Base-by-base conservation (phyloP, 345 rosid genomes). In the Pugionium cornutum region DNA sequence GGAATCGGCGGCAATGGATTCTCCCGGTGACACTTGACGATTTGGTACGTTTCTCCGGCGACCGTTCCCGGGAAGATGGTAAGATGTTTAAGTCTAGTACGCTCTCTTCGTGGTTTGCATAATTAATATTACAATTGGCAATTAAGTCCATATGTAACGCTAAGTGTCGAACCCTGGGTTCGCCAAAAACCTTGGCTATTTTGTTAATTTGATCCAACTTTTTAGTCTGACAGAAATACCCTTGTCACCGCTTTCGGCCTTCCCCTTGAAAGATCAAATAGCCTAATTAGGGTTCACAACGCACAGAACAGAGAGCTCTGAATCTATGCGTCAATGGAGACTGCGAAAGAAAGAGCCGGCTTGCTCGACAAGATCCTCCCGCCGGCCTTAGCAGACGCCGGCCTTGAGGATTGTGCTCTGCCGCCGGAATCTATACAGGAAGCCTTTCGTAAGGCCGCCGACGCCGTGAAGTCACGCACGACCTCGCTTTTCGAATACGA, bases 331-430 rank as follows among this genome's bases (percentile, higher is more conserved):
- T 28, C 65, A 8, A 80, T 80, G 83, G 81, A 80, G 60, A 62
- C 79, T 49, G n/a, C 73, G 28, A 74, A 67, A 51, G 83, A 70
- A 62, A 47, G 49, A 30, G 33, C 54, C 0, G 75, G 80, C 51
- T 45, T 86, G 44, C 77, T 82, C 4, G 73, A 74, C 33, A 70
- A 49, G 33, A 82, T 89, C 62, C 71, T 82, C 47, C 92, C 87
- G 3, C 90, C 91, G 32, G 82, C 78, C 1, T 69, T 84, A 2
- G 86, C 82, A 51, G 90, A 89, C 40, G 90, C 90, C 9, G 87
- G 96, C 6, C 84, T 89, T 44, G 90, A 84, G 53, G 88, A 89
- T 67, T 86, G 88, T 56, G 89, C 96, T 34, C 67, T 86, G 1
- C 88, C 87, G 2, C 82, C 83, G 2, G 92, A 86, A 1, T 75